Conservation (phyloP, 2,329 filamentous ascomycete species). For the Fusarium longipes region DNA sequence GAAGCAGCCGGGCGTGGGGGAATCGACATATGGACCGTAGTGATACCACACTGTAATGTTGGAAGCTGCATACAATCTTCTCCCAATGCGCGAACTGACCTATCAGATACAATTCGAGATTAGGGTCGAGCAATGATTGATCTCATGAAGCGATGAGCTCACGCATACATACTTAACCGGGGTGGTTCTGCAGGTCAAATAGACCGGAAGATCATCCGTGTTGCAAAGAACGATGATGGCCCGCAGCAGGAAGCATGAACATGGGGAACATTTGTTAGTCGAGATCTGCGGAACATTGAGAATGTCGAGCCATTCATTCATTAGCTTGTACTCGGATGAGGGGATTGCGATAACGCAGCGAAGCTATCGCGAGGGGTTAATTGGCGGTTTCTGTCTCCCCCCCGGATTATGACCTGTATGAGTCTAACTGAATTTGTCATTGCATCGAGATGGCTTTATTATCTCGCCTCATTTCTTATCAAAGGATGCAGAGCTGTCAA, state of each 20-base stretch:
- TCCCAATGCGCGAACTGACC: slow-evolving; percentile 21
- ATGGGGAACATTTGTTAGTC: slow-evolving; percentile 13
- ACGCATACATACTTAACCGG: slow-evolving; percentile 29
- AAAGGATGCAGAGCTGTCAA: slow-evolving; percentile 1
- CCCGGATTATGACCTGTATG: slow-evolving; percentile 22
- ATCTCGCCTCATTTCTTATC: background rate
- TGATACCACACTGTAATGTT: slow-evolving; percentile 38
- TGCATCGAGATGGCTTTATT: slow-evolving; percentile 34
- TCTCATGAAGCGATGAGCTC: slow-evolving; percentile 24
- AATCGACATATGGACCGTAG: slow-evolving; percentile 25
- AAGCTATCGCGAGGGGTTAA: slow-evolving; percentile 27
- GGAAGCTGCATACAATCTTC: slow-evolving; percentile 31
- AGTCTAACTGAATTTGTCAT: slow-evolving; percentile 29
- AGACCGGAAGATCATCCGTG: slow-evolving; percentile 18
- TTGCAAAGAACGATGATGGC: slow-evolving; percentile 15
- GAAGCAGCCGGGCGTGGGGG: slow-evolving; percentile 34
- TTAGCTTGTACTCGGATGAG: slow-evolving; percentile 3
- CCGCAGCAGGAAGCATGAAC: slow-evolving; percentile 24
- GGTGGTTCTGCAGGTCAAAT: slow-evolving; percentile 35
- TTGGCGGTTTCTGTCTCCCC: slow-evolving; percentile 13
- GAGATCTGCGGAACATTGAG: slow-evolving; percentile 21
- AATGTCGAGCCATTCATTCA: background rate
- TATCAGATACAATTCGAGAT: slow-evolving; percentile 28
- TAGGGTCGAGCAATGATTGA: slow-evolving; percentile 18
- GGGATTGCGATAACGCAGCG: slow-evolving; percentile 25